Conservation (phyloP, 1,139 yeast genomes). For the Zygoascus hellenicus region DNA sequence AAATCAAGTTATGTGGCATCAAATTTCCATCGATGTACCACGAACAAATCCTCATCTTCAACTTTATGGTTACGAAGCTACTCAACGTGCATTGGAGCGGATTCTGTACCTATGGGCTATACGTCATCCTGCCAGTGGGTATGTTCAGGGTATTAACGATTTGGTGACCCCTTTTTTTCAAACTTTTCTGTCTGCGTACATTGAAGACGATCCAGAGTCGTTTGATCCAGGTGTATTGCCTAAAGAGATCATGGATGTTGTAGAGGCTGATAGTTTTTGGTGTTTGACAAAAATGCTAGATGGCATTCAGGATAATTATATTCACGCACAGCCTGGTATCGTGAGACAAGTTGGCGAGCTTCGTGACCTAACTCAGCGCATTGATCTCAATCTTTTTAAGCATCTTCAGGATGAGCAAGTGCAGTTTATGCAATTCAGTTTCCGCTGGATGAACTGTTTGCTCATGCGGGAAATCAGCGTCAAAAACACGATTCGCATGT, state of each 20-base stretch:
- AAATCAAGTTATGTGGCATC: conserved; percentile 89
- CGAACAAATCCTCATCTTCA: conserved; percentile 85
- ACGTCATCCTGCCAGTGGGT: conserved; percentile 96
- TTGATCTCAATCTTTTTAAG: conserved; percentile 63
- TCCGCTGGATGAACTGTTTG: conserved; percentile 98
- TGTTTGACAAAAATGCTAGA: conserved; percentile 85
- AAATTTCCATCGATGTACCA: conserved; percentile 90
- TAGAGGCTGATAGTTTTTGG: conserved; percentile 98
- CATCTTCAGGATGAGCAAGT: conserved; percentile 78
- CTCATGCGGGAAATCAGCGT: conserved; percentile 89
- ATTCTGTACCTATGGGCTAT: conserved; percentile 92
- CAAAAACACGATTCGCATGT: conserved; percentile 79
- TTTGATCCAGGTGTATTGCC: conserved; percentile 64
- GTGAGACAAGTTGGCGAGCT: conserved; percentile 82
- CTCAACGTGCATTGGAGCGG: conserved; percentile 72
- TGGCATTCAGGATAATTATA: conserved; percentile 92
- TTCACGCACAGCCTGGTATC: conserved; percentile 97
- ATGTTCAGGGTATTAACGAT: conserved; percentile 98
- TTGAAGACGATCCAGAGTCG: conserved; percentile 42
- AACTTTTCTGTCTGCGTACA: conserved; percentile 69
- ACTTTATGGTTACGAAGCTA: conserved; percentile 60
- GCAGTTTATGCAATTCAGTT: conserved; percentile 90
- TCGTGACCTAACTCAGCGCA: conserved; percentile 68
- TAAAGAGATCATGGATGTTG: conserved; percentile 45
- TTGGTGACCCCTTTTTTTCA: conserved; percentile 91